phyloP scores from a whole-genome alignment of 352 stramenopile genomes.

The Phytophthora sojae region DNA sequence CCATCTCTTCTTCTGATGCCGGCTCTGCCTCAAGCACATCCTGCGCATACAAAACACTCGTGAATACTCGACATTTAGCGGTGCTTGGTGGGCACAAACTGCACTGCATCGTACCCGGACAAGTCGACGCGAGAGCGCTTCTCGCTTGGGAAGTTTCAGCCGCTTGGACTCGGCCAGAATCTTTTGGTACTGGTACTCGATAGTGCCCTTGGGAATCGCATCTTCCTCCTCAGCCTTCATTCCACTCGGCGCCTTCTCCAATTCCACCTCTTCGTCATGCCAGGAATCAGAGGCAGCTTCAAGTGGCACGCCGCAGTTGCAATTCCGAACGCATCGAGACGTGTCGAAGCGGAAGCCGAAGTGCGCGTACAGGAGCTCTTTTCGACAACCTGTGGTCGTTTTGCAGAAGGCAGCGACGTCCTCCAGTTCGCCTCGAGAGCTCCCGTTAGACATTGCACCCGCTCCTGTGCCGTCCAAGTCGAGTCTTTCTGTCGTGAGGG shows the following conservation, averaged over 20 bases:
- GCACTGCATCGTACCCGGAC: conserved; percentile 41
- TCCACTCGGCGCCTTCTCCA: not conserved
- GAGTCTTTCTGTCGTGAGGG: conserved; percentile 50
- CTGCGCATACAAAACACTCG: conserved; percentile 24
- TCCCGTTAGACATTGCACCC: conserved; percentile 40
- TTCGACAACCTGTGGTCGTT: conserved; percentile 56
- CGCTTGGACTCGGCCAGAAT: conserved; percentile 52
- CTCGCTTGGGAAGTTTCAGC: conserved; percentile 59
- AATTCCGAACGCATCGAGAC: conserved; percentile 52
- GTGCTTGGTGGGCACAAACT: not conserved
- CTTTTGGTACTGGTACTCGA: conserved; percentile 77
- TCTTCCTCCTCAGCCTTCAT: conserved; percentile 13
- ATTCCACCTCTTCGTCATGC: conserved; percentile 14
- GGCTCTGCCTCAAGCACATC: conserved; percentile 58
- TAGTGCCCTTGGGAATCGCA: conserved; percentile 27
- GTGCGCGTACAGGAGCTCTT: conserved; percentile 61
- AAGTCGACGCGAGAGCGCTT: conserved; percentile 58
- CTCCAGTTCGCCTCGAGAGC: conserved; percentile 51
- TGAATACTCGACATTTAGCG: not conserved
- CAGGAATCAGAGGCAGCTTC: conserved; percentile 18
- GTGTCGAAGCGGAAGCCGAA: conserved; percentile 60
- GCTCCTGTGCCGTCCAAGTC: conserved; percentile 32
- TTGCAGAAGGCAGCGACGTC: conserved; percentile 70
- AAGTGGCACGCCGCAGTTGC: conserved; percentile 60
- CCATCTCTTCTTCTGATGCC: conserved; percentile 64